Evolutionary conservation across 2,329 filamentous ascomycete species (phyloP).

Genomic region (Nemania sp.): DNA sequence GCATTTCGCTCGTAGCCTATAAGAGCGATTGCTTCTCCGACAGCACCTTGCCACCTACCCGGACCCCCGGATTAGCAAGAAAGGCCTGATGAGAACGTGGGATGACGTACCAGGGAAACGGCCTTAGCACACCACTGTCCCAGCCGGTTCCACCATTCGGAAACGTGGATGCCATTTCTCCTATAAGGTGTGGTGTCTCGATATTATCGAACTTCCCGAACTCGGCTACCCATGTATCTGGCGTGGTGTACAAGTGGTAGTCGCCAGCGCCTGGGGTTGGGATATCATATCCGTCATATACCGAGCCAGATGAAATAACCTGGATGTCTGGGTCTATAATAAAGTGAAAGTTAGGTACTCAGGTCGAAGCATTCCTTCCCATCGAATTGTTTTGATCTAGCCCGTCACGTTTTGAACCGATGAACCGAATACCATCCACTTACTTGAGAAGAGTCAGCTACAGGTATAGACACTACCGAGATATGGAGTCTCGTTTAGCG

Average conservation of each 20-base stretch:
- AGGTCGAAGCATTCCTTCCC: neutral
- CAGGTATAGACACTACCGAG: neutral
- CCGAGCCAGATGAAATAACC: constrained; percentile 64
- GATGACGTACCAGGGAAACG: constrained; percentile 58
- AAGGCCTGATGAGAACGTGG: neutral
- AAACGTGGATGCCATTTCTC: constrained; percentile 65
- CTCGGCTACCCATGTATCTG: constrained; percentile 61
- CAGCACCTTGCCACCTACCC: constrained; percentile 65
- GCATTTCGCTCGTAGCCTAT: constrained; percentile 74
- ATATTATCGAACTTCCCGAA: constrained; percentile 67
- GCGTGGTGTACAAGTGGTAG: constrained; percentile 65
- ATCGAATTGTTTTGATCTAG: neutral
- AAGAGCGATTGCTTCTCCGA: constrained; percentile 74
- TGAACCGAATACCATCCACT: neutral
- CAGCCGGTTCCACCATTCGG: constrained; percentile 65
- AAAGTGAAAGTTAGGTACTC: neutral
- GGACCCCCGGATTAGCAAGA: constrained; percentile 28
- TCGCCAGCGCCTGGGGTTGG: constrained; percentile 59
- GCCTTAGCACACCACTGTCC: constrained; percentile 57
- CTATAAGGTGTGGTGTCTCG: constrained; percentile 46
- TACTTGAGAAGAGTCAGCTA: constrained; percentile 22
- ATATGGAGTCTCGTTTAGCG: neutral
- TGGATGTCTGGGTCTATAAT: constrained; percentile 64
- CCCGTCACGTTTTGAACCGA: neutral
- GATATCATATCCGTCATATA: constrained; percentile 58